These are phyloP conservation scores for Termitomyces sp. DNA, from an alignment of 768 basidiomycete species.

Conservation along the genomic window DNA sequence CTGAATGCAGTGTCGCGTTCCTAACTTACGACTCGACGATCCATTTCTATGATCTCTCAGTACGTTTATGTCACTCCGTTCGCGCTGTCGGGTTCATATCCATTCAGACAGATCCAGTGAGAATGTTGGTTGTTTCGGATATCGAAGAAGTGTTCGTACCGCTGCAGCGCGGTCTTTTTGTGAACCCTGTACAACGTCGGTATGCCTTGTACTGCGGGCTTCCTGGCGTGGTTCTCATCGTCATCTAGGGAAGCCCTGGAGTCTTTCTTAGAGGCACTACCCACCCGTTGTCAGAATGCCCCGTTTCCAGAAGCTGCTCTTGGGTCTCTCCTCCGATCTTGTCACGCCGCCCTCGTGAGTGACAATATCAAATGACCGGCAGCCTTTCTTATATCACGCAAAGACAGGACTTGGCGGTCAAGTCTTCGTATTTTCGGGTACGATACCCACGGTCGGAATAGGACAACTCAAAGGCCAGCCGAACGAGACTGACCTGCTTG, in stretches of 20 bases:
- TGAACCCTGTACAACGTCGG: conserved; percentile 67
- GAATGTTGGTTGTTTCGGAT: conserved; percentile 81
- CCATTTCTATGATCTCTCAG: conserved; percentile 88
- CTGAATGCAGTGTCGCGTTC: conserved; percentile 60
- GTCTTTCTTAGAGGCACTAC: conserved; percentile 58
- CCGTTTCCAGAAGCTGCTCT: conserved; percentile 55
- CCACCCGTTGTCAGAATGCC: conserved; percentile 51
- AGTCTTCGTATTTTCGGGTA: conserved; percentile 63
- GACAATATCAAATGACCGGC: neutral
- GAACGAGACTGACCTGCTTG: conserved; percentile 64
- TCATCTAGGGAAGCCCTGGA: conserved; percentile 53
- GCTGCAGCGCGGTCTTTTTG: conserved; percentile 65
- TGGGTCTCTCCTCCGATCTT: conserved; percentile 70
- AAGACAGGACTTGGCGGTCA: conserved; percentile 75
- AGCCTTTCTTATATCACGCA: conserved; percentile 1
- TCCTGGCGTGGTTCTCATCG: neutral
- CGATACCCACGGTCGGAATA: conserved; percentile 63
- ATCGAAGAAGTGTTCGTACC: conserved; percentile 93
- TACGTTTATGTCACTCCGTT: conserved; percentile 33
- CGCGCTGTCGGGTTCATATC: conserved; percentile 13
- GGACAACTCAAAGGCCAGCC: conserved; percentile 58
- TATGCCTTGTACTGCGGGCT: conserved; percentile 26
- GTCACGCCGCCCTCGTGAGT: conserved; percentile 68
- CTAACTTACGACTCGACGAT: conserved; percentile 76
- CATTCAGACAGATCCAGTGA: conserved; percentile 43